Percentiles rank a stretch among this genome's conserved stretches.
Evolutionary conservation across 1,139 yeast genomes (phyloP).

Genomic region (Saccharomycopsis hybrid): DNA sequence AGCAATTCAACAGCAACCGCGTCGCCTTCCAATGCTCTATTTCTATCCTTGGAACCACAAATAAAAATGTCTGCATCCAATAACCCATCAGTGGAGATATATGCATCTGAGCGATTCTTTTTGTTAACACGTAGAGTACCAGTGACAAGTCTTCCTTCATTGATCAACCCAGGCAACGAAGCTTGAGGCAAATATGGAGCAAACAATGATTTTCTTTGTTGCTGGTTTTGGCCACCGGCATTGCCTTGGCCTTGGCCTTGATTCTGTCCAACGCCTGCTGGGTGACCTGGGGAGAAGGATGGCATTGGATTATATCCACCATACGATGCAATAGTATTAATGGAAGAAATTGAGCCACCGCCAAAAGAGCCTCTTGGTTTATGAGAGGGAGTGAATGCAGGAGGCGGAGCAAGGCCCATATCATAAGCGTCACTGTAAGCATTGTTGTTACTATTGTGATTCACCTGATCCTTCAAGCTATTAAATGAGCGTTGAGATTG

Average conservation of each 20-base stretch:
- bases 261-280: too few species aligned
- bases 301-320: conserved; percentile 14
- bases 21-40: conserved; percentile 95
- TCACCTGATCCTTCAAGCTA: conserved; percentile 27
- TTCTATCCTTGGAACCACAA: conserved; percentile 98
- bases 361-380: conserved; percentile 66
- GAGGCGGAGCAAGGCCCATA: conserved; percentile 29
- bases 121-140: conserved; percentile 92
- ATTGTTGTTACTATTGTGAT: neutral
- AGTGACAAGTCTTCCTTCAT: conserved; percentile 86
- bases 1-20: conserved; percentile 90
- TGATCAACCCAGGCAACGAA: conserved; percentile 79
- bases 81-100: conserved; percentile 92
- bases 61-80: conserved; percentile 94
- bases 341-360: conserved; percentile 60
- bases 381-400: conserved; percentile 75
- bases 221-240: conserved; percentile 32
- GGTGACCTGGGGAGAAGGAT: conserved; percentile 25
- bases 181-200: conserved; percentile 96
- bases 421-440: conserved; percentile 6
- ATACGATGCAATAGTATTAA: conserved; percentile 27
- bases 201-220: conserved; percentile 75
- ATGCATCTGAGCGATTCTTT: conserved; percentile 94
- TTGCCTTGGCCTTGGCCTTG: conserved; percentile 31
- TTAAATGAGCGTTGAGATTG: conserved; percentile 13